These are phyloP conservation scores for Hirsutella minnesotensis DNA, from an alignment of 2,329 filamentous ascomycete genomes.

Conservation along the genomic window DNA sequence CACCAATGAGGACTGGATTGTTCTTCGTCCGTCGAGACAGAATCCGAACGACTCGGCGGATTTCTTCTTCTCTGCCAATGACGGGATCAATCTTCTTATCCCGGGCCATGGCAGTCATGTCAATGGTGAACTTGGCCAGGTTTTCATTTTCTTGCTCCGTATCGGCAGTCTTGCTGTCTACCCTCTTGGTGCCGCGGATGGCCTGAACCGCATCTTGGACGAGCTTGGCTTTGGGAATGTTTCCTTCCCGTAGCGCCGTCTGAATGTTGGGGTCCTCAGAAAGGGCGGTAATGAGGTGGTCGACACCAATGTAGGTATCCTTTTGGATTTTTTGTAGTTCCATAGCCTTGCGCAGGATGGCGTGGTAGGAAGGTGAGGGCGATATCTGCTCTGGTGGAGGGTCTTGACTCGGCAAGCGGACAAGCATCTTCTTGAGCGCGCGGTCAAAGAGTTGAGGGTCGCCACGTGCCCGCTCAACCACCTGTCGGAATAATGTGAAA, in stretches of 20 bases:
- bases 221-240: slow-evolving; percentile 82
- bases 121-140: slow-evolving; percentile 94
- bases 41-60: slow-evolving; percentile 82
- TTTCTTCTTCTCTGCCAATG: slow-evolving; percentile 93
- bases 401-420: slow-evolving; percentile 86
- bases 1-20: slow-evolving; percentile 95
- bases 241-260: slow-evolving; percentile 66
- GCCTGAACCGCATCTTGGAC: slow-evolving; percentile 83
- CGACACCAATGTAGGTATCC: slow-evolving; percentile 85
- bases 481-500: slow-evolving; percentile 82
- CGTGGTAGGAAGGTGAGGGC: slow-evolving; percentile 70
- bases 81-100: slow-evolving; percentile 98
- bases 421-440: slow-evolving; percentile 80
- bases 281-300: slow-evolving; percentile 81
- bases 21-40: slow-evolving; percentile 92
- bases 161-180: slow-evolving; percentile 94
- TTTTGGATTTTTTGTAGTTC: slow-evolving; percentile 97
- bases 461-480: slow-evolving; percentile 85
- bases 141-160: slow-evolving; percentile 89
- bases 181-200: slow-evolving; percentile 83
- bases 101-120: slow-evolving; percentile 92
- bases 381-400: slow-evolving; percentile 83
- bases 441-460: slow-evolving; percentile 83
- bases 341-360: slow-evolving; percentile 70
- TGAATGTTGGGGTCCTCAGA: slow-evolving; percentile 70